These are phyloP conservation scores for Fusarium kyushuense DNA, from an alignment of 2,329 filamentous ascomycete genomes.

Conservation along the genomic window DNA sequence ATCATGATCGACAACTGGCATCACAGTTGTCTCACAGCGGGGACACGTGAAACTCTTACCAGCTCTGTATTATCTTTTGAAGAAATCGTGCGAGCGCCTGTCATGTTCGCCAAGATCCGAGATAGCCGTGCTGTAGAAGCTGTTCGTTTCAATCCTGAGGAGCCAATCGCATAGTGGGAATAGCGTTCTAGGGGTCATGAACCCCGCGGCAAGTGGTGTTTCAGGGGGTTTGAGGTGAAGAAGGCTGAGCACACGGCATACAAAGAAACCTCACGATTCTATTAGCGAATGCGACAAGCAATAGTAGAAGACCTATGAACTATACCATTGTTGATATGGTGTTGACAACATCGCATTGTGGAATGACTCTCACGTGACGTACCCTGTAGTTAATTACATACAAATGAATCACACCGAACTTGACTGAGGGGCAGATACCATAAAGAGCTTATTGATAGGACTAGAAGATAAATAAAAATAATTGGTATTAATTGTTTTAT, in stretches of 20 bases:
- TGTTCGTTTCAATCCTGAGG: background rate
- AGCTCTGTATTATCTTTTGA: background rate
- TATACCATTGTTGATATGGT: background rate
- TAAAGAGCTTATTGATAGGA: too few species aligned
- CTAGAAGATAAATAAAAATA: too few species aligned
- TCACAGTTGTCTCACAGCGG: background rate
- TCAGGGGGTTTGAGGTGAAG: slow-evolving; percentile 13
- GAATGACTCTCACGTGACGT: accelerated
- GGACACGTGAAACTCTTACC: background rate
- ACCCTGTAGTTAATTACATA: background rate
- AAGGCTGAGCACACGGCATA: background rate
- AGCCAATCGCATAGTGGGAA: background rate
- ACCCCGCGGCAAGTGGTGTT: slow-evolving; percentile 2
- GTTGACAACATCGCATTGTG: background rate
- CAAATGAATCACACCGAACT: background rate
- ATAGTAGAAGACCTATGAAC: background rate
- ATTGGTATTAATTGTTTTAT: too few species aligned
- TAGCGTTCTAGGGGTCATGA: background rate
- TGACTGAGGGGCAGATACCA: too few species aligned
- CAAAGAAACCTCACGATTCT: background rate
- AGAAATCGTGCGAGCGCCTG: slow-evolving; percentile 6
- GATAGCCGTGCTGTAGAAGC: background rate
- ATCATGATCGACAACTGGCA: slow-evolving; percentile 6
- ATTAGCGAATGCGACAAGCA: too few species aligned
- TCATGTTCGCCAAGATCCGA: slow-evolving; percentile 12